These are phyloP conservation scores for Bromus sterilis DNA, from an alignment of 176 grass and related monocot species.

Conservation along the genomic window DNA sequence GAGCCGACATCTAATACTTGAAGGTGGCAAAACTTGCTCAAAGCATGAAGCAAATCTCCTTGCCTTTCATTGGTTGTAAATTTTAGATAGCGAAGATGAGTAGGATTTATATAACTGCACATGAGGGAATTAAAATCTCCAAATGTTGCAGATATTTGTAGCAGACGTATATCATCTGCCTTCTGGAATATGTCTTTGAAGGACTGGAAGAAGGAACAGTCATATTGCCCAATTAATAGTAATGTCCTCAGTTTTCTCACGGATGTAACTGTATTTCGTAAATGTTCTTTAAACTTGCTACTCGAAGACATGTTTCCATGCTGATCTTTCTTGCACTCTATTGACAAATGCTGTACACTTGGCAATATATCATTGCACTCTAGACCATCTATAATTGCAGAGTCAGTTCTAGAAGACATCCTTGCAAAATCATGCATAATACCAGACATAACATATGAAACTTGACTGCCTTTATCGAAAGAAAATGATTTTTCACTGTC, in stretches of 20 bases:
- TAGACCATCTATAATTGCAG: not conserved
- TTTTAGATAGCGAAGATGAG: conserved; percentile 29
- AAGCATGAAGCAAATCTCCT: not conserved
- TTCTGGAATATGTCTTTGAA: not conserved
- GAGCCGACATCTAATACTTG: conserved; percentile 24
- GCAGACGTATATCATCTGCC: not conserved
- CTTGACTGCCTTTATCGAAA: not conserved
- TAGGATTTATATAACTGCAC: not conserved
- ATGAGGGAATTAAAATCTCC: not conserved
- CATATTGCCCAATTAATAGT: conserved; percentile 10
- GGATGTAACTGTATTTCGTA: not conserved
- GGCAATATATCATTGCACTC: not conserved
- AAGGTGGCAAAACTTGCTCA: conserved; percentile 27
- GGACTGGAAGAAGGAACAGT: not conserved
- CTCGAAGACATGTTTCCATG: not conserved
- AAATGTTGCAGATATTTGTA: not conserved
- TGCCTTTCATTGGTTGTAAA: accelerated
- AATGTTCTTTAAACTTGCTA: not conserved
- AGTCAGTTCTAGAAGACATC: not conserved
- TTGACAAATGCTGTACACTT: conserved; percentile 4
- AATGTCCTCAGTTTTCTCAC: conserved; percentile 21
- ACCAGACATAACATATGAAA: not conserved
- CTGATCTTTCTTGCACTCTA: not conserved
- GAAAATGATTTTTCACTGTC: not conserved
- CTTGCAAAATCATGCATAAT: conserved; percentile 41